Conservation (phyloP, 441 rosid species). For the Aquilaria agallochum region DNA sequence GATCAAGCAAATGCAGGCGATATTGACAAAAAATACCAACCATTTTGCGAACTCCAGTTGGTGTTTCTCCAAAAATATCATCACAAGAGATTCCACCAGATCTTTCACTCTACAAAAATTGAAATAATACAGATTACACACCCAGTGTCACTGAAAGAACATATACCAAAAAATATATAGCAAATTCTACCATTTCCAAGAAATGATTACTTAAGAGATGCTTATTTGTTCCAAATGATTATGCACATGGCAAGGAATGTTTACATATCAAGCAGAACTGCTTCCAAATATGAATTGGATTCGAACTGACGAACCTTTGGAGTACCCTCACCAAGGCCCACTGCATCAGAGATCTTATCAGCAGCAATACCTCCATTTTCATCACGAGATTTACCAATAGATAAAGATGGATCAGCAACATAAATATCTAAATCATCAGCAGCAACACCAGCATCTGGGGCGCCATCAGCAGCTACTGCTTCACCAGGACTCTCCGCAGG, state of each 20-base stretch:
- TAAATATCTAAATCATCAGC: constrained; percentile 28
- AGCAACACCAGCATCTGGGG: constrained; percentile 21
- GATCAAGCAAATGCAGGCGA: background rate
- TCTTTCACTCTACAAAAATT: constrained; percentile 75
- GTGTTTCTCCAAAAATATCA: constrained; percentile 98
- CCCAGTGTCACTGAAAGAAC: background rate
- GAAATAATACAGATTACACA: constrained; percentile 6
- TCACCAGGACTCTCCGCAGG: constrained; percentile 24
- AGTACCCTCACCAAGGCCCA: constrained; percentile 91
- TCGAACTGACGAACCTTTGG: constrained; percentile 74
- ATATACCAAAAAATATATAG: no score
- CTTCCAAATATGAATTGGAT: constrained; percentile 1
- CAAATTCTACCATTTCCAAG: no score
- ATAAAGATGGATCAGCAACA: constrained; percentile 41
- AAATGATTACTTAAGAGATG: background rate
- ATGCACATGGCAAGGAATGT: background rate
- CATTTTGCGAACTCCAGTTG: constrained; percentile 57
- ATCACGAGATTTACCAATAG: constrained; percentile 54
- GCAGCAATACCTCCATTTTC: constrained; percentile 39
- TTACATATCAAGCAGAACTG: background rate
- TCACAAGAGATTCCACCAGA: constrained; percentile 78
- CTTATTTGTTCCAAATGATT: no score
- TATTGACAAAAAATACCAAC: constrained; percentile 30
- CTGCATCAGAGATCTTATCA: constrained; percentile 42
- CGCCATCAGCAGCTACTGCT: constrained; percentile 16